phyloP scores from a whole-genome alignment of 352 stramenopile genomes.

The Globisporangium spiculum region DNA sequence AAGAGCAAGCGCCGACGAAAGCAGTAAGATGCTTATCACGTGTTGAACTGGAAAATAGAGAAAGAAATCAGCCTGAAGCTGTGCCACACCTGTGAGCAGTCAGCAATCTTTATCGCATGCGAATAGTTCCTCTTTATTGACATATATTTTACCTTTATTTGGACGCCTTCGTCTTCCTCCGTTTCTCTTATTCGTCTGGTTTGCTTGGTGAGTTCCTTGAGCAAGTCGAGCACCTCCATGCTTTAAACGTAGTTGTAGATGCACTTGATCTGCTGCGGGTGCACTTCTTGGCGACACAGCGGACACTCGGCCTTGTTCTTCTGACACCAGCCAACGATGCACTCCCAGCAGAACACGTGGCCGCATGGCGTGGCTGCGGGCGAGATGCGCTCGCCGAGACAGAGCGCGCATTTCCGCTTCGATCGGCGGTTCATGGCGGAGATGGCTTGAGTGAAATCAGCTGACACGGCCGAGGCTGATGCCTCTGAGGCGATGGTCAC shows the following conservation, averaged over 20 bases:
- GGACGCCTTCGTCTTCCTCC: background rate
- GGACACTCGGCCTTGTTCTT: slow-evolving; percentile 91
- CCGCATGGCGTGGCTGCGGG: slow-evolving; percentile 84
- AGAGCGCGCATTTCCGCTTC: slow-evolving; percentile 83
- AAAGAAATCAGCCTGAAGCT: background rate
- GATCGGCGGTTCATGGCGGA: slow-evolving; percentile 12
- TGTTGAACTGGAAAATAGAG: background rate
- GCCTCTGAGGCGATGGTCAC: slow-evolving; percentile 17
- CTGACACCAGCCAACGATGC: slow-evolving; percentile 91
- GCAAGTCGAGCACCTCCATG: background rate
- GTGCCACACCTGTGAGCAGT: too few species aligned
- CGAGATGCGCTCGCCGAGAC: slow-evolving; percentile 71
- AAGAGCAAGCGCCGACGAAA: slow-evolving; percentile 34
- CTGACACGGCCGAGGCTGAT: background rate
- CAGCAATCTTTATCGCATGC: background rate
- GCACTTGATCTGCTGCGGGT: slow-evolving; percentile 90
- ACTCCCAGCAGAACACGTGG: slow-evolving; percentile 92
- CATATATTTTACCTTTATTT: slow-evolving; percentile 20
- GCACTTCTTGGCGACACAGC: slow-evolving; percentile 81
- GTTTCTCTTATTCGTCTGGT: background rate
- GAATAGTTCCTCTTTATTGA: background rate
- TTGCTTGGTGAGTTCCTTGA: background rate
- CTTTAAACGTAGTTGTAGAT: slow-evolving; percentile 88
- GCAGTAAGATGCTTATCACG: slow-evolving; percentile 8
- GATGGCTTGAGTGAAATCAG: background rate